Evolutionary conservation across 2,329 filamentous ascomycete genomes (phyloP), one percentile per base, ranked within the genome.

Genomic region (Thielaviopsis musarum): DNA sequence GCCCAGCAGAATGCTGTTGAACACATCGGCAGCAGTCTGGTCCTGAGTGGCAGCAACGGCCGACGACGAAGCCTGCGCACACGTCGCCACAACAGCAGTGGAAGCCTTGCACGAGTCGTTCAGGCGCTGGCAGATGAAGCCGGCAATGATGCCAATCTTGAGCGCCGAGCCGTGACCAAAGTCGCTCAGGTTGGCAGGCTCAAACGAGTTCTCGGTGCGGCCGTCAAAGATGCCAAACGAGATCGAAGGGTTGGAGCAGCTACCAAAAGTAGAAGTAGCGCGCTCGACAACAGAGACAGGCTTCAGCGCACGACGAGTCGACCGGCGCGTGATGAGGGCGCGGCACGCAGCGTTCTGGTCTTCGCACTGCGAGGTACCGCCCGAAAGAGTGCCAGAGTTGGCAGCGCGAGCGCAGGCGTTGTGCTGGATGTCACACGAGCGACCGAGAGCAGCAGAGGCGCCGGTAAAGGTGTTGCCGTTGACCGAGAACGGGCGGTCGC

Each of bases 391-490:
- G 48, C 75, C 75, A 34, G 69, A 66, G 71, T 77, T 77, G 66
- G 71, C 74, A 15, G 73, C 74, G 65, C 73, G 73, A 63, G 74
- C 70, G 68, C 75, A 77, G 10, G 71, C 70, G 66, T 77, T 77
- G 69, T 77, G 72, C 68, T 77, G 75, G 45, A 77, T 70, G 60
- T 74, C 72, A 66, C 75, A 78, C 12, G 74, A 75, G 26, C 75
- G 74, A 67, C 72, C 70, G 61, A 75, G 65, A 10, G 75, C 75
- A 41, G 73, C 75, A 52, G 69, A 72, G 10, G 66, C 64, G 63
- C 73, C 73, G 5, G 75, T 70, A 67, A 83, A 84, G 62, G 74
- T 79, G 59, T 75, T 74, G 17, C 74, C 75, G 59, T 77, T 81
- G 63, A 81, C 81, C 55, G 67, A 70, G 67, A 78, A 79, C 57